Percentiles rank a stretch among this genome's conserved stretches.
Conservation (phyloP, 306 rosid genomes). For the Albizia julibrissin region DNA sequence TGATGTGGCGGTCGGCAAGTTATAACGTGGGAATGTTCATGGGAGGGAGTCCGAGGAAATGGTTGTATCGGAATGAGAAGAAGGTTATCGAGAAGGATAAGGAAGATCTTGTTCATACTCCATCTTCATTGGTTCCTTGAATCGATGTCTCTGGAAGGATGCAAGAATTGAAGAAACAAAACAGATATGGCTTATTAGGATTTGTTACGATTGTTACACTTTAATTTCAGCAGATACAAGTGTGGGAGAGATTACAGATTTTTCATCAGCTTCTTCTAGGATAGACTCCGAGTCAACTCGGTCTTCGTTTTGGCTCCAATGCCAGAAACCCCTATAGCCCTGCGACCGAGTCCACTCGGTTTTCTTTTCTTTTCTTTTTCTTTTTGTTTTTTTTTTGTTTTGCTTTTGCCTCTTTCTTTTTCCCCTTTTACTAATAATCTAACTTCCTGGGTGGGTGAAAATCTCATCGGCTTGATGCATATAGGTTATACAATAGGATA, state of each 20-base stretch:
- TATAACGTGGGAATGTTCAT: slow-evolving; percentile 34
- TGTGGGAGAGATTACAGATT: neutral
- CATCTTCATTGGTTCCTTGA: slow-evolving; percentile 28
- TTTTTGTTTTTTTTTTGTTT: no score
- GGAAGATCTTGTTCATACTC: neutral
- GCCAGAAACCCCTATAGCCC: neutral
- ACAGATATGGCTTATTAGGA: neutral
- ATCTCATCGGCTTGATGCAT: neutral
- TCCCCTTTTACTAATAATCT: neutral
- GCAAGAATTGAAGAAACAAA: neutral
- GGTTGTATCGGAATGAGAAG: slow-evolving; percentile 31
- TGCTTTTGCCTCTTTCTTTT: neutral
- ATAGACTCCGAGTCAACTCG: slow-evolving; percentile 35
- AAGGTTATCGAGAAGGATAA: slow-evolving; percentile 15
- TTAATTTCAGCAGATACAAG: neutral
- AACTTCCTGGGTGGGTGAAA: neutral
- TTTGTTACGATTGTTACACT: slow-evolving; percentile 23
- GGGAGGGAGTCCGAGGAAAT: slow-evolving; percentile 32
- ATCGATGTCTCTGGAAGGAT: neutral
- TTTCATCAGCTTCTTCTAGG: neutral
- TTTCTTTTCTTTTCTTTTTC: neutral
- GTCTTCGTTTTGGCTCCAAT: neutral
- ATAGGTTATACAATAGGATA: neutral
- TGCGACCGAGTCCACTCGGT: slow-evolving; percentile 29
- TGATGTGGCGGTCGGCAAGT: slow-evolving; percentile 50